Conservation (phyloP, 257 asterid genomes). For the Solanum raphanifolium region DNA sequence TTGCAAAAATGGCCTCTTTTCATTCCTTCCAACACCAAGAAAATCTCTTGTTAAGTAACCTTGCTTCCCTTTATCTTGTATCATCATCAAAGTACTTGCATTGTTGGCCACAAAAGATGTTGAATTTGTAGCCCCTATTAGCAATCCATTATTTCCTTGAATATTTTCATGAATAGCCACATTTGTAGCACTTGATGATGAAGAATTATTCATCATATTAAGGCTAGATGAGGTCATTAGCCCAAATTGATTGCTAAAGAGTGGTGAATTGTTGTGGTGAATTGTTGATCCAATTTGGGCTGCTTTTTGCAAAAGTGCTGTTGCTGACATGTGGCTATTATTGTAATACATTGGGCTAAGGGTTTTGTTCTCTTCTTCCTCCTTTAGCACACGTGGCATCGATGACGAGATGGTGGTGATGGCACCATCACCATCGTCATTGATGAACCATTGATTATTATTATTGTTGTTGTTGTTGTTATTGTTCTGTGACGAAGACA, state of each 20-base stretch:
- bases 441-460: slow-evolving; percentile 34
- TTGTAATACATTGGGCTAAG: slow-evolving; percentile 33
- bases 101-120: background rate
- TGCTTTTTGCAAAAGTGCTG: slow-evolving; percentile 72
- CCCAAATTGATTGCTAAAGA: slow-evolving; percentile 40
- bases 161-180: background rate
- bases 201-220: slow-evolving; percentile 6
- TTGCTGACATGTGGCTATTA: slow-evolving; percentile 55
- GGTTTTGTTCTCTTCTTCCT: slow-evolving; percentile 37
- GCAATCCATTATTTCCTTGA: slow-evolving; percentile 4
- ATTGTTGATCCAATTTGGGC: slow-evolving; percentile 86
- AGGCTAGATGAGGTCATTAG: slow-evolving; percentile 32
- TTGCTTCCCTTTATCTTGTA: slow-evolving; percentile 4
- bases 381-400: slow-evolving; percentile 28
- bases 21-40: slow-evolving; percentile 57
- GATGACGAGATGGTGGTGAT: slow-evolving; percentile 5
- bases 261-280: slow-evolving; percentile 15
- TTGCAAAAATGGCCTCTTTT: slow-evolving; percentile 30
- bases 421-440: slow-evolving; percentile 3
- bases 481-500: slow-evolving; percentile 11
- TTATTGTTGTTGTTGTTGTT: background rate
- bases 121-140: slow-evolving; percentile 13
- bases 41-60: slow-evolving; percentile 62
- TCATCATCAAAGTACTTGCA: slow-evolving; percentile 5
- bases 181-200: background rate